These are phyloP conservation scores for Mariannaea elegans DNA, from an alignment of 2,329 filamentous ascomycete species.

Conservation along the genomic window DNA sequence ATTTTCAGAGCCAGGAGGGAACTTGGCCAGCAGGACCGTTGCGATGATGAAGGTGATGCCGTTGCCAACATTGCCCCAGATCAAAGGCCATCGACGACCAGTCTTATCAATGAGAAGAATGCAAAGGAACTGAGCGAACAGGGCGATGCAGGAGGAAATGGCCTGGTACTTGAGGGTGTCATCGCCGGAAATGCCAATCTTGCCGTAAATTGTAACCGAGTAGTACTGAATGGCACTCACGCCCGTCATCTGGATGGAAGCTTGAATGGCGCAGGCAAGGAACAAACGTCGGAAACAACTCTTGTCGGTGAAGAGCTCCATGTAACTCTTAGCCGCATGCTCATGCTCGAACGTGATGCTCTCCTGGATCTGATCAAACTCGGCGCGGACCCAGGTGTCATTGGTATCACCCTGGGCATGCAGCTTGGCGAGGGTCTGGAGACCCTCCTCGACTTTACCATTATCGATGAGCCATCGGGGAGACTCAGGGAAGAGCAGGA, in stretches of 20 bases:
- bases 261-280: slow-evolving; percentile 74
- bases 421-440: slow-evolving; percentile 72
- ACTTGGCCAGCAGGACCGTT: slow-evolving; percentile 59
- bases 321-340: slow-evolving; percentile 74
- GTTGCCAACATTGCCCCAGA: slow-evolving; percentile 76
- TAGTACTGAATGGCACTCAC: slow-evolving; percentile 81
- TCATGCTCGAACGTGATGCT: slow-evolving; percentile 72
- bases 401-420: slow-evolving; percentile 73
- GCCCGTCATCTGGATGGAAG: slow-evolving; percentile 79
- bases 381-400: slow-evolving; percentile 76
- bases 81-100: slow-evolving; percentile 77
- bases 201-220: slow-evolving; percentile 70
- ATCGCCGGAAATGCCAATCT: slow-evolving; percentile 73
- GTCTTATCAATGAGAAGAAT: slow-evolving; percentile 75
- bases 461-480: slow-evolving; percentile 81
- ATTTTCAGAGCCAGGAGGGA: slow-evolving; percentile 60
- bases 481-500: slow-evolving; percentile 75
- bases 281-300: slow-evolving; percentile 77
- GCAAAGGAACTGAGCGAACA: slow-evolving; percentile 73
- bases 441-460: slow-evolving; percentile 69
- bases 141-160: slow-evolving; percentile 75
- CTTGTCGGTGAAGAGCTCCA: slow-evolving; percentile 69
- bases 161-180: slow-evolving; percentile 79
- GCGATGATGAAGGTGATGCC: slow-evolving; percentile 77
- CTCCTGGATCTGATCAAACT: slow-evolving; percentile 76